These are phyloP conservation scores for Alternaria incomplexa DNA, from an alignment of 2,329 filamentous ascomycete species.

Conservation along the genomic window DNA sequence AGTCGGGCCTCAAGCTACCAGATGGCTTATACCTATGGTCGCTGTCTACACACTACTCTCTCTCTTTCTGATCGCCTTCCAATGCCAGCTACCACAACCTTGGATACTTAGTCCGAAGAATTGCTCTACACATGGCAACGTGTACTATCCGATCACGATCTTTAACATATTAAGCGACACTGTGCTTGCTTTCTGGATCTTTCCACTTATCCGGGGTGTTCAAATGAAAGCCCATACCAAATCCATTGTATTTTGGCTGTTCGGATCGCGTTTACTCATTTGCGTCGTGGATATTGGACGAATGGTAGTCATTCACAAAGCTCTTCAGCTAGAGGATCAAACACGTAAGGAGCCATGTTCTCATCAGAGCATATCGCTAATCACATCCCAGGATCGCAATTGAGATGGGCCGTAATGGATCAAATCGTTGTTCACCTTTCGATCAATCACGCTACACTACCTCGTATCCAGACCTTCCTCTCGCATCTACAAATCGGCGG, in stretches of 20 bases:
- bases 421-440: constrained; percentile 16
- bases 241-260: constrained; percentile 7
- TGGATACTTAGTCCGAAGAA: constrained; percentile 12
- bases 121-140: constrained; percentile 20
- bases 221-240: constrained; percentile 7
- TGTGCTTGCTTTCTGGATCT: constrained; percentile 28
- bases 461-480: constrained; percentile 12
- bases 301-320: constrained; percentile 3
- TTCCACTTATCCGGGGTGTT: constrained; percentile 19
- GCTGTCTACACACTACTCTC: constrained; percentile 11
- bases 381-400: constrained; percentile 1
- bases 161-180: constrained; percentile 32
- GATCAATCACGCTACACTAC: constrained; percentile 16
- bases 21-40: constrained; percentile 11
- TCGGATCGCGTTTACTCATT: constrained; percentile 14
- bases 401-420: constrained; percentile 13
- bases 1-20: not conserved
- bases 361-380: not conserved
- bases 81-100: constrained; percentile 24
- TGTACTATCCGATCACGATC: constrained; percentile 23
- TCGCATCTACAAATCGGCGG: constrained; percentile 8
- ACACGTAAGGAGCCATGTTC: constrained; percentile 4
- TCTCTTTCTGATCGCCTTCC: constrained; percentile 16
- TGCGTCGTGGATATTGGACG: constrained; percentile 8
- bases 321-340: constrained; percentile 7